Base-by-base conservation (phyloP, 1,284 basidiomycete species). In the Xerocomus cyaneibrunnescens region DNA sequence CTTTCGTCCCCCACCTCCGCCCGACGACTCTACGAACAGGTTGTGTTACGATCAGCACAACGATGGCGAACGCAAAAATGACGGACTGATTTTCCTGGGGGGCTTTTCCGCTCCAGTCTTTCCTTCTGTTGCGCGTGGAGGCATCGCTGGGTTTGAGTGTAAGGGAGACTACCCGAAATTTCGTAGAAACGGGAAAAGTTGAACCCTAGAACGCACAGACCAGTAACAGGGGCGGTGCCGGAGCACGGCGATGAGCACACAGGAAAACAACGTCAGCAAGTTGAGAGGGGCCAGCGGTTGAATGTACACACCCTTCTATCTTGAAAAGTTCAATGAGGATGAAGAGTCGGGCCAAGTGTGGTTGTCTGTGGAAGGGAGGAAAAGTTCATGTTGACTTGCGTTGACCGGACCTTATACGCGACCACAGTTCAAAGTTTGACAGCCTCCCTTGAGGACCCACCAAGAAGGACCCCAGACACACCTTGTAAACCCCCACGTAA, bases 1-100 rank as follows among this genome's bases (percentile, higher is more conserved):
- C 67, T 78, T 81, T 54, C 72, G 71, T 54, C 74, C 72, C 35
- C 73, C 73, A 23, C 74, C 72, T 39, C 69, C 68, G 23, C 64
- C 60, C 22, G 71, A 61, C 38, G 73, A 75, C 62, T 78, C 76
- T 66, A 60, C 61, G 64, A 47, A 49, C 37, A 21, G 28, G 35
- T 31, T 48, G 40, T 10, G 23, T 56, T 13, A 67, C 39, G n/a
- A 45, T 40, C 45, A 35, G 28, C 23, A 32, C 31, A 45, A 43
- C 7, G 19, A 22, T 17, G 17, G 46, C 7, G 34, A 39, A 16
- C 12, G 32, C 7, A 47, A 54, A 51, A 32, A 7, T 12, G 42
- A 69, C 65, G 16, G 23, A 72, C 68, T 70, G 13, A 69, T 57
- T 52, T 71, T 71, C 59, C 64, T 73, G 14, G 56, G 48, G 3